Percentiles rank a stretch among this genome's conserved stretches.
These are phyloP conservation scores for Wickerhamiella siamensis DNA, from an alignment of 805 yeast species.

Conservation along the genomic window DNA sequence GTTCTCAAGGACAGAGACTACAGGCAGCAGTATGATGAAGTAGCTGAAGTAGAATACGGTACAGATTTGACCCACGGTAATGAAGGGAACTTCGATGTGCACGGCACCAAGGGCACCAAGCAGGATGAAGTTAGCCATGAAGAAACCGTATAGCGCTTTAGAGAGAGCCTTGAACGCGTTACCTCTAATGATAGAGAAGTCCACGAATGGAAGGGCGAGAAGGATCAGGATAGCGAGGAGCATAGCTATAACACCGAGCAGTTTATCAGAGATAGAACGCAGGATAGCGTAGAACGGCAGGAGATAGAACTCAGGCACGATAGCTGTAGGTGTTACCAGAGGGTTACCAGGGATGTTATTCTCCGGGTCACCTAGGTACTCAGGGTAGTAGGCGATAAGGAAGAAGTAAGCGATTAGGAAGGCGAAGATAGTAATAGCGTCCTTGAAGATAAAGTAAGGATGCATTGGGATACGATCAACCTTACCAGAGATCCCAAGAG, in stretches of 20 bases:
- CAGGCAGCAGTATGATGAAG: constrained; percentile 1
- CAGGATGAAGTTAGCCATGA: constrained; percentile 15
- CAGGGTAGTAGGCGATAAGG: no score
- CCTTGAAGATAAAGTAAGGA: constrained; percentile 2
- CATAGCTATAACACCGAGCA: constrained; percentile 9
- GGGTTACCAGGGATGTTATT: no score
- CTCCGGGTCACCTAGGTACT: no score
- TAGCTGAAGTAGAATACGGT: constrained; percentile 2
- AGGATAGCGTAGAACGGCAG: neutral
- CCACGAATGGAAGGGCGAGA: constrained; percentile 4
- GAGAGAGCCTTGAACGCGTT: constrained; percentile 6
- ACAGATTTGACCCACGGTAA: neutral
- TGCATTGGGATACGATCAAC: constrained; percentile 2
- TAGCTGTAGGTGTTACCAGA: no score
- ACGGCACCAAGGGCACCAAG: constrained; percentile 17
- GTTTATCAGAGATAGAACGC: constrained; percentile 3
- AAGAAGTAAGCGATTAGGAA: no score
- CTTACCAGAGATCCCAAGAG: no score
- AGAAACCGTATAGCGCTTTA: constrained; percentile 8
- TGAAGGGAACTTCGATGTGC: constrained; percentile 2
- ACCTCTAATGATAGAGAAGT: constrained; percentile 7
- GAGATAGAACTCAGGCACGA: neutral
- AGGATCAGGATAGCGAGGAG: constrained; percentile 6
- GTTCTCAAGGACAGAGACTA: neutral
- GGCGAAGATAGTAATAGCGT: no score